Evolutionary conservation across 2,329 filamentous ascomycete genomes (phyloP), one percentile per base, ranked within the genome.

Genomic region (Pseudopyricularia javanii): DNA sequence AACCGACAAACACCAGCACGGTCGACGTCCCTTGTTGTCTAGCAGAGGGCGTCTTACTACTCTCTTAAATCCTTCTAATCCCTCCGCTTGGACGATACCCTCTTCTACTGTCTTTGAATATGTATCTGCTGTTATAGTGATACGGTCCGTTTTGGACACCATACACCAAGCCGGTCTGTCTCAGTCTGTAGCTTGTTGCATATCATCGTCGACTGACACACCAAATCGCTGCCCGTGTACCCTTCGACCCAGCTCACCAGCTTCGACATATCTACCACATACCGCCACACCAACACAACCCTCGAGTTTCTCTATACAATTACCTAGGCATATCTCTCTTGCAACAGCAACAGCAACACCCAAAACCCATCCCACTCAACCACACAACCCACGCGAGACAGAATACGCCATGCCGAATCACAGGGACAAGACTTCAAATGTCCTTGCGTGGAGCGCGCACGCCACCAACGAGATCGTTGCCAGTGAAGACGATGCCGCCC

Each of bases 401-500:
- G n/a, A 43, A 7, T 43, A 20, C 35, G 33, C 17, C 17, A 49
- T 49, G 47, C 22, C n/a, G 11, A 49, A 17, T 32, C 47, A 33
- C 30, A 32, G 11, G 26, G 47, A 49, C 17, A 49, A 20, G 52
- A 68, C 66, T 56, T 69, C 69, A 45, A 70, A 70, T 59, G 65
- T 74, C 54, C 62, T 75, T 61, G 69, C 68, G 52, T 74, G 72
- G 70, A 69, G 68, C 47, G 63, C 71, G 35, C 70, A 73, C 53
- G 64, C 68, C 49, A 65, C 68, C 56, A 71, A 70, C 49, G 37
- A 22, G 37, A 43, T 43, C 37, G 14, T 43, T n/a, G n/a, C n/a
- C 37, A 43, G 37, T 11, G 73, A 77, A 57, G 78, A 80, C 55
- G 90, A 95, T 54, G 66, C 82, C 59, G 71, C 76, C 54, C 79